Percentiles rank a stretch among this genome's conserved stretches.
Conservation (phyloP, 73 alveolate species). For the Breviolum minutum region DNA sequence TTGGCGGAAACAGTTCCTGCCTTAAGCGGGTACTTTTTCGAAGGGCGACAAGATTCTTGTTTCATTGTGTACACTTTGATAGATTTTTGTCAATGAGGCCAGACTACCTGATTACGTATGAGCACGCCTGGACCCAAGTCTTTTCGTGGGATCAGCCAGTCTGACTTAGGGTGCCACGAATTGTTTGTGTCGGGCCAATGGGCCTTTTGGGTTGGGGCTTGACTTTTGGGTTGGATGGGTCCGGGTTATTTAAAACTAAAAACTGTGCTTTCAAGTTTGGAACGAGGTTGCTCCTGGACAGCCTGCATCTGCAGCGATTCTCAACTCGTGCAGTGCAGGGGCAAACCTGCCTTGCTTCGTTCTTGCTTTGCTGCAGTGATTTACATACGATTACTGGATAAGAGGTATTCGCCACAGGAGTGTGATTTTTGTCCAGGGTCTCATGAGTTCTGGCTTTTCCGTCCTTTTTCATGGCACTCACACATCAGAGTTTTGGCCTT, state of each 20-base stretch:
- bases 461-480: no score
- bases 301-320: conserved; percentile 85
- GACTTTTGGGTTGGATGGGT: background rate
- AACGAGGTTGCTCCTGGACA: conserved; percentile 75
- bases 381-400: background rate
- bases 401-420: background rate
- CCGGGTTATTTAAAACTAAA: background rate
- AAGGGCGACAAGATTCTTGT: background rate
- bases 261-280: background rate
- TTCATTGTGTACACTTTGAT: background rate
- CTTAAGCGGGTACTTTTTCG: background rate
- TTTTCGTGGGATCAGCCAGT: background rate
- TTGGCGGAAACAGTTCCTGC: conserved; percentile 45
- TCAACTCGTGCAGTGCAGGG: conserved; percentile 89
- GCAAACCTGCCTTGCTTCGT: background rate
- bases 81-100: conserved; percentile 23
- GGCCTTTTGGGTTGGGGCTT: background rate
- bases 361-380: background rate
- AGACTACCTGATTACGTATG: conserved; percentile 74
- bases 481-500: background rate
- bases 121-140: conserved; percentile 29
- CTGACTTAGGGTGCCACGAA: background rate
- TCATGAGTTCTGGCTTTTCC: background rate
- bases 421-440: background rate
- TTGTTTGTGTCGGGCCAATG: background rate